phyloP scores from a whole-genome alignment of 2,329 filamentous ascomycete genomes.

The Xylaria sp. region DNA sequence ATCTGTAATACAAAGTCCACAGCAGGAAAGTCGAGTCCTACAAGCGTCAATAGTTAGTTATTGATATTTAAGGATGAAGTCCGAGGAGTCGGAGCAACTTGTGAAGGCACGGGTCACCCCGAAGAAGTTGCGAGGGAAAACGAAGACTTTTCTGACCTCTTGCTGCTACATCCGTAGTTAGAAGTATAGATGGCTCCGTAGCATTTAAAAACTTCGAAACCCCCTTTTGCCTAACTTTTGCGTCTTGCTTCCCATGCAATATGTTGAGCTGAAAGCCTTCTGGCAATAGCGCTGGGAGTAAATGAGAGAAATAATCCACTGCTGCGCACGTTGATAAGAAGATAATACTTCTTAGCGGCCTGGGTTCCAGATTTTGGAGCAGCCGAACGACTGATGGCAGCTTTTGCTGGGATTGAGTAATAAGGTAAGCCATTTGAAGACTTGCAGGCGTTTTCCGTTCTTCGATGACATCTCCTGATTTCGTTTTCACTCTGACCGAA shows the following conservation, averaged over 20 bases:
- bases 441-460: constrained; percentile 92
- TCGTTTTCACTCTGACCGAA: constrained; percentile 87
- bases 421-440: constrained; percentile 88
- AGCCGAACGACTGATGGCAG: constrained; percentile 78
- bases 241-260: constrained; percentile 90
- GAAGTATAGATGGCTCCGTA: constrained; percentile 79
- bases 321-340: constrained; percentile 95
- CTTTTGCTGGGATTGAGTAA: constrained; percentile 81
- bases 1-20: constrained; percentile 93
- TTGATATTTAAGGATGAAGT: neutral
- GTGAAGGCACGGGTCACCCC: neutral
- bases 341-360: constrained; percentile 85
- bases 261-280: constrained; percentile 76
- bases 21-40: constrained; percentile 84
- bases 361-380: constrained; percentile 74
- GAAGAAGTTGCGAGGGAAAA: neutral
- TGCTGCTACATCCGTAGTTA: constrained; percentile 93
- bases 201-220: constrained; percentile 83
- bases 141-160: constrained; percentile 59
- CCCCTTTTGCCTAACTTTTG: constrained; percentile 88
- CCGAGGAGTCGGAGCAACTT: too few species aligned
- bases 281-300: constrained; percentile 79
- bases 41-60: constrained; percentile 17
- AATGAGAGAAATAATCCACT: constrained; percentile 91
- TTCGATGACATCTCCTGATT: constrained; percentile 72